These are phyloP conservation scores for Phylloporus scabripes DNA, from an alignment of 768 basidiomycete species.

Conservation along the genomic window DNA sequence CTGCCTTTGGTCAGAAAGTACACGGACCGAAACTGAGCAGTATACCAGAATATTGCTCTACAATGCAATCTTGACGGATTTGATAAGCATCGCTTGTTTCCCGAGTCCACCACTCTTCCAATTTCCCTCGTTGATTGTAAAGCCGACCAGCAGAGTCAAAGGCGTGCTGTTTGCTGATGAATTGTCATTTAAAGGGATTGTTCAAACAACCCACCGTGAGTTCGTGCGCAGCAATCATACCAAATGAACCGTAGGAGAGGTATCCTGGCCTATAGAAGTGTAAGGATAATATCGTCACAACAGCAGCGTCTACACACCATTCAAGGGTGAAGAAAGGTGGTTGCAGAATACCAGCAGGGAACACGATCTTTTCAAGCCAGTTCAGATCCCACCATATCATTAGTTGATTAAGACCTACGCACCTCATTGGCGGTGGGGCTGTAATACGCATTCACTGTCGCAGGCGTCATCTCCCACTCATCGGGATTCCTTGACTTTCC, in stretches of 20 bases:
- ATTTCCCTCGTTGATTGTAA: constrained; percentile 85
- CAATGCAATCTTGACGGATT: constrained; percentile 78
- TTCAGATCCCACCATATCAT: background rate
- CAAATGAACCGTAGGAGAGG: constrained; percentile 88
- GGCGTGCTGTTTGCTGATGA: constrained; percentile 53
- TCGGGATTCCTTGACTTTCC: constrained; percentile 66
- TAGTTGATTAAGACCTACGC: constrained; percentile 2
- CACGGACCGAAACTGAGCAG: background rate
- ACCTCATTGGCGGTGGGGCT: constrained; percentile 86
- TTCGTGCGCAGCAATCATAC: constrained; percentile 89
- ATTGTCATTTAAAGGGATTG: background rate
- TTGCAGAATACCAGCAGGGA: constrained; percentile 93
- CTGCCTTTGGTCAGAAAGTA: constrained; percentile 30
- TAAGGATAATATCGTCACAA: constrained; percentile 1
- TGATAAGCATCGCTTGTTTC: constrained; percentile 80
- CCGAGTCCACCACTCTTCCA: constrained; percentile 93
- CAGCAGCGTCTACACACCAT: constrained; percentile 44
- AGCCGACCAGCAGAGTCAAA: constrained; percentile 87
- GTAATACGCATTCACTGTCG: constrained; percentile 85
- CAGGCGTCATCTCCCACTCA: constrained; percentile 85
- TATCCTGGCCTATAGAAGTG: constrained; percentile 69
- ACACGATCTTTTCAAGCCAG: constrained; percentile 62
- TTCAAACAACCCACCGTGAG: constrained; percentile 53
- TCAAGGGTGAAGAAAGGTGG: constrained; percentile 83
- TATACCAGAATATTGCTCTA: constrained; percentile 87